Evolutionary conservation across 106 monocot genomes (phyloP), one percentile per base, ranked within the genome.

Genomic region (Apostasia ramifera): DNA sequence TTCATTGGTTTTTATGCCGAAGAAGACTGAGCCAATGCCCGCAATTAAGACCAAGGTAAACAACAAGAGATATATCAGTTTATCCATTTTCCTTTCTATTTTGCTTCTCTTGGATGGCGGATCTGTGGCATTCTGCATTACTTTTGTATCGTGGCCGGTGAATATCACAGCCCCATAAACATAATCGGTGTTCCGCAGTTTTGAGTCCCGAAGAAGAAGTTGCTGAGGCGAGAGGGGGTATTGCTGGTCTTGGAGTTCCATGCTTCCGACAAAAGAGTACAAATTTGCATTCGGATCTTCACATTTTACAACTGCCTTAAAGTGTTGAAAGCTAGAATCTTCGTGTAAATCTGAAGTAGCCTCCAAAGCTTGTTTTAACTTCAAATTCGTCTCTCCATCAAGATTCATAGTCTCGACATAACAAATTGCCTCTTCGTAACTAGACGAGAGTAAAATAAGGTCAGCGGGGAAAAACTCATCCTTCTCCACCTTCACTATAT

Each of bases 321-420:
- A 79, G 67, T 81, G 11, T 63, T 70, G 62, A 62, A 88, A 88
- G 59, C 47, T 77, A 47, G 70, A 77, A 70, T 91, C 88, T 15
- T 79, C 81, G 56, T 83, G 82, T 68, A 94, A 80, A 78, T 48
- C 57, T 7, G 82, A 88, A 70, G 91, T 91, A 11, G 77, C 77
- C 47, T 94, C 94, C 51, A 88, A 48, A 8, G 90, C 66, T 71
- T 91, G 94, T 66, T 91, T 94, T 57, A 94, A 14, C 66, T 94
- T 94, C 74, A 94, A 74, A 73, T 94, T 94, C 15, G 94, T 94
- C 66, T 94, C 94, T 55, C 94, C 90, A 55, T 94, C 94, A 39
- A 94, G 83, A 61, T 94, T 94, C 83, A 80, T 94, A n/a, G 94
- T 94, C 67, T 94, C 94, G 26, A 94, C 94, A 77, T 94, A 94